Percentiles rank a stretch among this genome's conserved stretches.
Evolutionary conservation across 108 stramenopile species (phyloP).

Genomic region (Fragilaria radians): DNA sequence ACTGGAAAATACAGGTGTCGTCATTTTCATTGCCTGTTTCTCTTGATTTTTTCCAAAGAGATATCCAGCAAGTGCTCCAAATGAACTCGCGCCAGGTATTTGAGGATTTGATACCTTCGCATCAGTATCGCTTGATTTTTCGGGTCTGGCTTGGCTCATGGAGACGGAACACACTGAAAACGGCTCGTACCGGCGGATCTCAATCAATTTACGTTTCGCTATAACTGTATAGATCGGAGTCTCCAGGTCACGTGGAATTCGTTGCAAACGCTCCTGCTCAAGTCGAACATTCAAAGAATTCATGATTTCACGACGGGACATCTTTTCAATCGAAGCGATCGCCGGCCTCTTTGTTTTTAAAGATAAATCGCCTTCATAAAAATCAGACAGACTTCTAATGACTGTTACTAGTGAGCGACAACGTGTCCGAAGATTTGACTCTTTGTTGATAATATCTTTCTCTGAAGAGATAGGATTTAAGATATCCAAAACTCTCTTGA

Average conservation of each 20-base stretch:
- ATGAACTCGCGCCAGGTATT: constrained; percentile 56
- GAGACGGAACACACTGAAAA: constrained; percentile 70
- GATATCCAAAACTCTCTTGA: constrained; percentile 37
- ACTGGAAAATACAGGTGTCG: constrained; percentile 77
- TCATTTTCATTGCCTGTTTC: constrained; percentile 86
- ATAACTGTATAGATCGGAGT: constrained; percentile 74
- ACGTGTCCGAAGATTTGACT: constrained; percentile 19
- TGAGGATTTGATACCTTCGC: constrained; percentile 56
- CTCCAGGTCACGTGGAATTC: constrained; percentile 66
- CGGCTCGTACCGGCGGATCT: constrained; percentile 74
- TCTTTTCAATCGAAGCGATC: constrained; percentile 29
- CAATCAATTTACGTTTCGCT: constrained; percentile 19
- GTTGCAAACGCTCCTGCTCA: constrained; percentile 5
- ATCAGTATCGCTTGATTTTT: constrained; percentile 40
- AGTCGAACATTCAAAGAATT: not conserved
- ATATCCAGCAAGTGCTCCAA: constrained; percentile 90
- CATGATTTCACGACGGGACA: constrained; percentile 25
- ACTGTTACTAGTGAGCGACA: constrained; percentile 39
- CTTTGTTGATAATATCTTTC: constrained; percentile 12
- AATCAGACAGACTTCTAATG: constrained; percentile 25
- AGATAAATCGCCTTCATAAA: constrained; percentile 5
- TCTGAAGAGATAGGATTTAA: constrained; percentile 24
- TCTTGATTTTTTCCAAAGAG: constrained; percentile 90
- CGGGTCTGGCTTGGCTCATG: constrained; percentile 45
- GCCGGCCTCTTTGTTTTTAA: not conserved